Evolutionary conservation across 2,329 filamentous ascomycete species (phyloP).

Genomic region (Penicillium sclerotiorum): DNA sequence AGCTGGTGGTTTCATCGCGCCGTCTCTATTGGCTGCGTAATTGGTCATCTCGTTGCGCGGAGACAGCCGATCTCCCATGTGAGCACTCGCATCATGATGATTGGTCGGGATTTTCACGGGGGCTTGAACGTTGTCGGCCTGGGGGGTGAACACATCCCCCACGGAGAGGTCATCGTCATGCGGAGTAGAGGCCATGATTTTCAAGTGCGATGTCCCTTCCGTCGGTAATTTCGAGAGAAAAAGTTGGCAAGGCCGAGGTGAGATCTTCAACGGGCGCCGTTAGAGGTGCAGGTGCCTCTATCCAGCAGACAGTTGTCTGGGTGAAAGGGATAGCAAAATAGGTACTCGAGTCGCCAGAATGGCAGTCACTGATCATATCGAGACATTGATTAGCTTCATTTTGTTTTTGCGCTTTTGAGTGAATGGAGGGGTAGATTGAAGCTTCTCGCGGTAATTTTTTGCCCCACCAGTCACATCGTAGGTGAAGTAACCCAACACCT

Average conservation of each 20-base stretch:
- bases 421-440: constrained; percentile 21
- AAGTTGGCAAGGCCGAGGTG: not conserved
- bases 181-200: constrained; percentile 26
- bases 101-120: constrained; percentile 26
- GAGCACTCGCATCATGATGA: constrained; percentile 27
- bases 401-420: not conserved
- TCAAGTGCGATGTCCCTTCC: not conserved
- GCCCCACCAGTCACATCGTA: constrained; percentile 23
- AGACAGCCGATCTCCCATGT: constrained; percentile 31
- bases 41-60: constrained; percentile 22
- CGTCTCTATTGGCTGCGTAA: constrained; percentile 23
- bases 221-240: constrained; percentile 1
- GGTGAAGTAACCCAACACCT: constrained; percentile 7
- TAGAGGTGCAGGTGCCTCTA: constrained; percentile 7
- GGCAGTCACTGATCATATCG: constrained; percentile 12
- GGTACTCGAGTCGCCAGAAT: constrained; percentile 18
- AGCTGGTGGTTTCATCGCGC: constrained; percentile 32
- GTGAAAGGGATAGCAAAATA: constrained; percentile 14
- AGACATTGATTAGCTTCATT: constrained; percentile 16
- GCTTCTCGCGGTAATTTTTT: constrained; percentile 8
- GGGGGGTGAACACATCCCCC: constrained; percentile 43
- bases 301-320: constrained; percentile 11
- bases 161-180: constrained; percentile 40
- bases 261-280: not conserved
- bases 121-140: constrained; percentile 36